Base-by-base conservation (phyloP, 208 protist genomes). In the Acanthamoeba triangularis region DNA sequence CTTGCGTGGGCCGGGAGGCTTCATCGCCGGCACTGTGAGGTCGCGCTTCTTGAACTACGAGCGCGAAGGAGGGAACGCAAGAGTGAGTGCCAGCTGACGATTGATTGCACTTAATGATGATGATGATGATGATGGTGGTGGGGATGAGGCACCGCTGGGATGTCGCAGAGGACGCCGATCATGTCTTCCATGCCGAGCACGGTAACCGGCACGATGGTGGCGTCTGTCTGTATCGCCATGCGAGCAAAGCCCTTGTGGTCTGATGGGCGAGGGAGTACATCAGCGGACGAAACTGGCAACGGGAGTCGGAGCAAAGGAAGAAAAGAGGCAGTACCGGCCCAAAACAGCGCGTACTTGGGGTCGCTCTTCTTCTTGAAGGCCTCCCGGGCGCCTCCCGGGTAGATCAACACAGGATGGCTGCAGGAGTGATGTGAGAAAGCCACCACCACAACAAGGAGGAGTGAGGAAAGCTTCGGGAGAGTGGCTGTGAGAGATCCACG, bases 131-230 rank as follows among this genome's bases (percentile, higher is more conserved):
- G 10, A 23, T 49, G 72, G 1, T 7, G 33, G 41, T 13, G 18
- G 72, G 8, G n/a, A 44, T 78, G 37, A 25, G 10, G 23, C 63
- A 88, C 80, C 49, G 35, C 41, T 3, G 80, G 80, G 37, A 88
- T 65, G 23, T 88, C 80, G 33, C 80, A 88, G 14, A 88, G 10
- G 0, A 88, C 52, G 8, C 52, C 80, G n/a, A 88, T 88, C 80
- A 88, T 88, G 80, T 88, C 80, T 28, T 88, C 80, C 80, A 88
- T 88, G 25, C 80, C 80, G 0, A 88, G 80, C 52, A 88, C 80
- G 1, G 80, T 88, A 0, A 88, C 80, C 18, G 80, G 80, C 14
- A 88, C 49, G 25, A 88, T 88, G 28, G 23, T 65, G 52, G 47
- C 33, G 14, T 63, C n/a, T 0, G 25, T 5, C 49, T 41, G 80